Percentiles rank a stretch among this genome's conserved stretches.
These are phyloP conservation scores for Scenedesmus sp. DNA, from an alignment of 163 green algal species.

Conservation along the genomic window DNA sequence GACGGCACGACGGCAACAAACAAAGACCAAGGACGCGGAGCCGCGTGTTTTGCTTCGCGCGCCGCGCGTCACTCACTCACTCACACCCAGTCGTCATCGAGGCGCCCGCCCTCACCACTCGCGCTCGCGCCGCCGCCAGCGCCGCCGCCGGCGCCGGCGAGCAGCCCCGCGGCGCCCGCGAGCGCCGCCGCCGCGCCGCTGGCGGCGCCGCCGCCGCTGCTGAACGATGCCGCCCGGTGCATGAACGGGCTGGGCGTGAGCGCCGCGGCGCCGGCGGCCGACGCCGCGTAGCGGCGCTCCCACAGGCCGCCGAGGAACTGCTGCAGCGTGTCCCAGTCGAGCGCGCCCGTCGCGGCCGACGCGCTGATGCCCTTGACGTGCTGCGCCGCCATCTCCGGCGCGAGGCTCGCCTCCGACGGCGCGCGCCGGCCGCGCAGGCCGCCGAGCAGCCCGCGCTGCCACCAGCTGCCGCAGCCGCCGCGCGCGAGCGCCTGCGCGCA, in stretches of 20 bases:
- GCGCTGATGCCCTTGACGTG: conserved; percentile 28
- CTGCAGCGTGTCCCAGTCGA: conserved; percentile 38
- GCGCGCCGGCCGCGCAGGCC: not conserved
- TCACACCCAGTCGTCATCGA: conserved; percentile 21
- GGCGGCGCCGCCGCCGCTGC: too few relatives aligned
- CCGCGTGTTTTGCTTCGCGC: not conserved
- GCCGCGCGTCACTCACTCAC: not conserved
- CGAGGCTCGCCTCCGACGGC: conserved; percentile 25
- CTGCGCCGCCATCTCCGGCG: conserved; percentile 9
- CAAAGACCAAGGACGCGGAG: not conserved
- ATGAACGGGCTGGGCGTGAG: conserved; percentile 9
- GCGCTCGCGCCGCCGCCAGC: not conserved
- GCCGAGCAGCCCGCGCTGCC: too few relatives aligned
- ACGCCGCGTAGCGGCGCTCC: conserved; percentile 28
- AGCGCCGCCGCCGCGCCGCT: too few relatives aligned
- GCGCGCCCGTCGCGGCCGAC: conserved; percentile 24
- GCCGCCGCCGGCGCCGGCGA: not conserved
- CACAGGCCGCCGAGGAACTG: conserved; percentile 9
- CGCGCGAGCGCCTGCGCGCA: too few relatives aligned
- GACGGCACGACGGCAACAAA: not conserved
- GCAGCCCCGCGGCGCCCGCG: not conserved
- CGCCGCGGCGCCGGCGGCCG: not conserved
- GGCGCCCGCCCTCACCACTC: not conserved
- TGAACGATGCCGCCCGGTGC: not conserved
- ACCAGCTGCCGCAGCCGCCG: too few relatives aligned